These are phyloP conservation scores for Petunia hybrid DNA, from an alignment of 305 asterid genomes.

Conservation along the genomic window DNA sequence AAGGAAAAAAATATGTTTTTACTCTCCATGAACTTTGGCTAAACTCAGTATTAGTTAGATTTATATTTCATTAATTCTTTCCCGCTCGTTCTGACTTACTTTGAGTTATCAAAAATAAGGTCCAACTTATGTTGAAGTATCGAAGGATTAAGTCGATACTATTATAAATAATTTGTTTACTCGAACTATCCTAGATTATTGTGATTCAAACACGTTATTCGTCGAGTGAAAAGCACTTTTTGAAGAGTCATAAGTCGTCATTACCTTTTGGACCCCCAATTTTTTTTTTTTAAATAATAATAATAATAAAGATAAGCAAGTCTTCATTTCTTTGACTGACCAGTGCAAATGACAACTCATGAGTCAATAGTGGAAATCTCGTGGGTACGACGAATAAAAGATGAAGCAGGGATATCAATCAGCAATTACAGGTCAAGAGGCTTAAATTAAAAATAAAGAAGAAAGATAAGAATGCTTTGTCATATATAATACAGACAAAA, in stretches of 20 bases:
- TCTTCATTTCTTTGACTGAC: conserved; percentile 10
- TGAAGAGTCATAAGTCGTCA: neutral
- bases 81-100: no score
- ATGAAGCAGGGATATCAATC: neutral
- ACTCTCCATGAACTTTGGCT: no score
- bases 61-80: no score
- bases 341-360: neutral
- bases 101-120: no score
- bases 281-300: no score
- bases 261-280: neutral
- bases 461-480: neutral
- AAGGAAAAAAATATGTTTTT: no score
- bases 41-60: no score
- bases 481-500: neutral
- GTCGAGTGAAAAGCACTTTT: neutral
- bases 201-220: conserved; percentile 21
- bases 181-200: neutral
- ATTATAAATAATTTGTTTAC: neutral
- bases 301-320: neutral
- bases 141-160: no score
- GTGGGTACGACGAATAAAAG: neutral
- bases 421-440: neutral
- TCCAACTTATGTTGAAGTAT: no score
- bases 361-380: neutral
- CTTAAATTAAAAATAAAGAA: neutral